Evolutionary conservation across 2,329 filamentous ascomycete species (phyloP), one percentile per base, ranked within the genome.

Genomic region (Apiospora rasikravindrae): DNA sequence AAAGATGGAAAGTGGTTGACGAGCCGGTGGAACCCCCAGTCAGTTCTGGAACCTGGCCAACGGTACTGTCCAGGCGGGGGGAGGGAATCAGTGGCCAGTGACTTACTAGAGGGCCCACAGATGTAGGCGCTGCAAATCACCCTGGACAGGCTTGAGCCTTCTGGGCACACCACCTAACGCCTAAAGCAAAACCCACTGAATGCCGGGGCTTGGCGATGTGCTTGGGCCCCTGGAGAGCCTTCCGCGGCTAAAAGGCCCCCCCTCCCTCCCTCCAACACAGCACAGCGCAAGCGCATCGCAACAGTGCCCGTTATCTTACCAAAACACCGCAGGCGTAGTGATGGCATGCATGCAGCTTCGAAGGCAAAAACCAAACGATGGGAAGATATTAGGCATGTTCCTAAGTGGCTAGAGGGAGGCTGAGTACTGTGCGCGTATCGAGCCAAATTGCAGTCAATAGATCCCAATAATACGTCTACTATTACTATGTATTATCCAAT

Each of bases 1-100:
- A 44, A 26, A 44, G 29, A 71, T 64, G 57, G 45, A 47, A 33
- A 49, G 70, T 37, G 45, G 64, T 68, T 67, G 64, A 67, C n/a
- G 19, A 29, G 26, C 37, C 66, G 37, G 66, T 64, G 57, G 57
- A 64, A 22, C 57, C 57, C 57, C 22, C 29, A 19, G 33, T 40
- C 57, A 64, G 57, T 64, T 40, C 57, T 64, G 57, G 53, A 61
- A 61, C 53, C 53, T 61, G 53, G 53, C 53, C 29, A 61, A 33
- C 57, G 57, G 57, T 64, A 64, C 49, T 61, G 29, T 22, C 16
- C 57, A 64, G 57, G 57, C 57, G 57, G 57, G 51, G 33, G 29
- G 8, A 33, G 29, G 57, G 51, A 10, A 40, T 64, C 57, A 64
- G 22, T 40, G 33, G 57, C 57, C 33, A 64, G 16, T 64, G 26